phyloP scores from a whole-genome alignment of 2,329 filamentous ascomycete species.

The Fusarium sp. region DNA sequence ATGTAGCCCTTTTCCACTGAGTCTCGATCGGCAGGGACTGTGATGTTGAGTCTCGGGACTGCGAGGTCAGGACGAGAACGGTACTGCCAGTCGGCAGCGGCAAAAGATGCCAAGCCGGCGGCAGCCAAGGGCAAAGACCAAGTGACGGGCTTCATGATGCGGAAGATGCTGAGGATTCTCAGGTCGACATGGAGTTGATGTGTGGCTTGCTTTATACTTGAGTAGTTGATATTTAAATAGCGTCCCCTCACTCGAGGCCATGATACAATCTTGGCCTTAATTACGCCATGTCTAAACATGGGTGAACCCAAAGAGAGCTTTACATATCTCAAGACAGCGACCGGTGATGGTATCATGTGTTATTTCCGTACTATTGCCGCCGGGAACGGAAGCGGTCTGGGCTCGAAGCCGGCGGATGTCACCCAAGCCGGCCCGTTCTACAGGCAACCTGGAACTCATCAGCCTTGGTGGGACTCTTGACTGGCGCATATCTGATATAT shows the following conservation, averaged over 20 bases:
- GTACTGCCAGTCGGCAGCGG: neutral
- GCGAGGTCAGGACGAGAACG: neutral
- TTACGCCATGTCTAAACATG: neutral
- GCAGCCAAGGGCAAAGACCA: neutral
- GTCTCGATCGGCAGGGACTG: neutral
- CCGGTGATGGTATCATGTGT: neutral
- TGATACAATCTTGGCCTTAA: neutral
- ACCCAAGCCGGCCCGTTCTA: neutral
- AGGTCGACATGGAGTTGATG: neutral
- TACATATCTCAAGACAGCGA: neutral
- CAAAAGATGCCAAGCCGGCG: neutral
- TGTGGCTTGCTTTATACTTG: neutral
- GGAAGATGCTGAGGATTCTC: neutral
- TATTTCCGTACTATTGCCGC: neutral
- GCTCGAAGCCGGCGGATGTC: neutral
- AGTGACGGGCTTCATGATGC: neutral
- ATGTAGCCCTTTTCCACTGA: neutral
- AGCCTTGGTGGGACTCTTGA: neutral
- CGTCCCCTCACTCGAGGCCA: neutral
- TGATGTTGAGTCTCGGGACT: neutral
- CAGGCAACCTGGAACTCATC: neutral
- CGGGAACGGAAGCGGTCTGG: neutral
- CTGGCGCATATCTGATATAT: neutral
- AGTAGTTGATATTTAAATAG: neutral
- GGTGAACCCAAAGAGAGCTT: neutral